These are phyloP conservation scores for Aspergillus sp. DNA, from an alignment of 2,329 filamentous ascomycete species.

Conservation along the genomic window DNA sequence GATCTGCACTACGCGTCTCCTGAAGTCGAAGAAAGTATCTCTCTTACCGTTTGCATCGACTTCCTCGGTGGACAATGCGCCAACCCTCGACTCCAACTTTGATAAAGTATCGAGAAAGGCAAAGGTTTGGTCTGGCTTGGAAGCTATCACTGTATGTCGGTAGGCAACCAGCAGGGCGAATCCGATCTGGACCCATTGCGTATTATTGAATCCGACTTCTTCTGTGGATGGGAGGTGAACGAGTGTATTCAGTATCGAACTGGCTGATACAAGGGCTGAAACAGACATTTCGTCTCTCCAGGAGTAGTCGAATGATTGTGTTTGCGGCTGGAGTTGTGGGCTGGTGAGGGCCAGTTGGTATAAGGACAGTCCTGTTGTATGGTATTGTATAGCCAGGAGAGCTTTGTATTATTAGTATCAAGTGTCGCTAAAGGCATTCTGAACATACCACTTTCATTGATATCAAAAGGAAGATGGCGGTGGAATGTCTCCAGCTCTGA, in stretches of 20 bases:
- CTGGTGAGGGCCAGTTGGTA: background rate
- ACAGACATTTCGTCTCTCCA: background rate
- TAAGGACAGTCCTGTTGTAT: background rate
- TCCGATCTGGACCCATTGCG: constrained; percentile 42
- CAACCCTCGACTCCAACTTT: background rate
- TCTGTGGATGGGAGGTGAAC: constrained; percentile 34
- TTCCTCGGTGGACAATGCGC: background rate
- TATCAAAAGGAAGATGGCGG: background rate
- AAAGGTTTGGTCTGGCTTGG: background rate
- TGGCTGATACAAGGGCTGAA: background rate
- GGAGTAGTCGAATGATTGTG: background rate
- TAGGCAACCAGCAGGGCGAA: constrained; percentile 28
- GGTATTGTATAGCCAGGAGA: background rate
- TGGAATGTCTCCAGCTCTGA: background rate
- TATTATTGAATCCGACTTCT: constrained; percentile 38
- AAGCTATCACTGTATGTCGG: constrained; percentile 1
- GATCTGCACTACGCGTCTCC: background rate
- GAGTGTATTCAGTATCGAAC: constrained; percentile 16
- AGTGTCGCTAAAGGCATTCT: too few relatives aligned
- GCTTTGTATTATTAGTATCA: background rate
- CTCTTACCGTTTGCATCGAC: background rate
- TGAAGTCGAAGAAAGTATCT: background rate
- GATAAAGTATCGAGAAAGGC: background rate
- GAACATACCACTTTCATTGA: background rate
- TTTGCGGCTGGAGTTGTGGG: background rate